Percentiles rank a stretch among this genome's conserved stretches.
Conservation (phyloP, 768 basidiomycete species). For the Lentinula sp. region DNA sequence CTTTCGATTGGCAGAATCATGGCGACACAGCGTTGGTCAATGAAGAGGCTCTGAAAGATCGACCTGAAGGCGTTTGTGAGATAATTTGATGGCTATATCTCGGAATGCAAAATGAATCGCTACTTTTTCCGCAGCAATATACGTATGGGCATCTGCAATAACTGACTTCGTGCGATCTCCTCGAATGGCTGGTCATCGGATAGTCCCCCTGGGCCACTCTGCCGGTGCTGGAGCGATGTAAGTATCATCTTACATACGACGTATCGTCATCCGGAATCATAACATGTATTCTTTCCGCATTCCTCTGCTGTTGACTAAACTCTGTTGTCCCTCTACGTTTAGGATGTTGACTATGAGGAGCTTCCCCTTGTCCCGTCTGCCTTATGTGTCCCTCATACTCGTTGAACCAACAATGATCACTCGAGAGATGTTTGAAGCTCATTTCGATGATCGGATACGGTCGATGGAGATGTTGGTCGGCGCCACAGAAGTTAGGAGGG, state of each 20-base stretch:
- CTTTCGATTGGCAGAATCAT: slow-evolving; percentile 33
- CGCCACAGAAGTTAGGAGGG: slow-evolving; percentile 28
- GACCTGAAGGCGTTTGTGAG: slow-evolving; percentile 16
- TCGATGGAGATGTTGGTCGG: slow-evolving; percentile 30
- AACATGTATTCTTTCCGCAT: background rate
- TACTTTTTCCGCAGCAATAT: slow-evolving; percentile 9
- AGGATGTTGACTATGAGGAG: slow-evolving; percentile 34
- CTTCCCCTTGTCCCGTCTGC: slow-evolving; percentile 18
- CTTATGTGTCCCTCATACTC: slow-evolving; percentile 32
- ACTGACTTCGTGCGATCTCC: slow-evolving; percentile 14
- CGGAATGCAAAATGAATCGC: background rate
- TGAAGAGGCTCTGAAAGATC: slow-evolving; percentile 14
- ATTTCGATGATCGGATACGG: slow-evolving; percentile 30
- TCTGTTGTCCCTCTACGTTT: background rate
- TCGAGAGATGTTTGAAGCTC: slow-evolving; percentile 25
- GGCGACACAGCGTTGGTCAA: slow-evolving; percentile 31
- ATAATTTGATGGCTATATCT: background rate
- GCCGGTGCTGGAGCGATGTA: slow-evolving; percentile 18
- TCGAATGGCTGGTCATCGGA: slow-evolving; percentile 12
- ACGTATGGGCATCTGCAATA: slow-evolving; percentile 18
- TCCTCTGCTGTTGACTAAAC: background rate
- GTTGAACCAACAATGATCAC: slow-evolving; percentile 38
- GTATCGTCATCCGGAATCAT: background rate
- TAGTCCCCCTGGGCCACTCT: slow-evolving; percentile 20
- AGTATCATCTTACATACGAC: slow-evolving; percentile 5